These are phyloP conservation scores for Rosa chinensis DNA, from an alignment of 306 rosid species.

Conservation along the genomic window DNA sequence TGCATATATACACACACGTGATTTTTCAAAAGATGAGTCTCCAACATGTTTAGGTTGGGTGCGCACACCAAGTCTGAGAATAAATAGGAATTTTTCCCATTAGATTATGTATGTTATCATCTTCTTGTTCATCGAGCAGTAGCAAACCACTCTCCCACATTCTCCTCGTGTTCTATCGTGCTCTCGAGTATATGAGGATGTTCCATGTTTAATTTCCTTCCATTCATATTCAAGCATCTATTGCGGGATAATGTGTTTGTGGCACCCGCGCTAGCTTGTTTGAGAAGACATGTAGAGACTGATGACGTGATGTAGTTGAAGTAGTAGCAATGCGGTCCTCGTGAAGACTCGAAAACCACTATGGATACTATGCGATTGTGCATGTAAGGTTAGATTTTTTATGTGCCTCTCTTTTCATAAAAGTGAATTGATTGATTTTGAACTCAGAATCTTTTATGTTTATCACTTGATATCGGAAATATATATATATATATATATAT, in stretches of 20 bases:
- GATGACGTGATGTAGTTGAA: not conserved
- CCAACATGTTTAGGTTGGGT: not conserved
- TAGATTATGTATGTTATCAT: not conserved
- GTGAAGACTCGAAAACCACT: not conserved
- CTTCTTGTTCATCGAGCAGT: not conserved
- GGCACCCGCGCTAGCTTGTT: not conserved
- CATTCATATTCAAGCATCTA: not conserved
- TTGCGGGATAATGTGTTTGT: not conserved
- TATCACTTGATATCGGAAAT: not conserved
- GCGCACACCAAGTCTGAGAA: not conserved
- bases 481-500: no score
- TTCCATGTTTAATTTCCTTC: not conserved
- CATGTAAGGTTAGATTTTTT: not conserved
- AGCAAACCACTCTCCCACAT: not conserved
- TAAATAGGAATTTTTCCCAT: not conserved
- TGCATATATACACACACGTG: not conserved
- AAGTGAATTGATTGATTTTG: not conserved
- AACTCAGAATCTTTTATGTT: not conserved
- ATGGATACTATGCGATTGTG: not conserved
- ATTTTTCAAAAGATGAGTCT: not conserved
- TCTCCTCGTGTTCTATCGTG: not conserved
- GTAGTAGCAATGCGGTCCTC: not conserved
- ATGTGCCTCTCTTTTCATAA: not conserved
- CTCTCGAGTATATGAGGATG: not conserved
- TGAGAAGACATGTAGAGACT: not conserved